Percentiles rank a stretch among this genome's conserved stretches.
phyloP scores from a whole-genome alignment of 306 rosid genomes.

The Gleditsia sinensis region DNA sequence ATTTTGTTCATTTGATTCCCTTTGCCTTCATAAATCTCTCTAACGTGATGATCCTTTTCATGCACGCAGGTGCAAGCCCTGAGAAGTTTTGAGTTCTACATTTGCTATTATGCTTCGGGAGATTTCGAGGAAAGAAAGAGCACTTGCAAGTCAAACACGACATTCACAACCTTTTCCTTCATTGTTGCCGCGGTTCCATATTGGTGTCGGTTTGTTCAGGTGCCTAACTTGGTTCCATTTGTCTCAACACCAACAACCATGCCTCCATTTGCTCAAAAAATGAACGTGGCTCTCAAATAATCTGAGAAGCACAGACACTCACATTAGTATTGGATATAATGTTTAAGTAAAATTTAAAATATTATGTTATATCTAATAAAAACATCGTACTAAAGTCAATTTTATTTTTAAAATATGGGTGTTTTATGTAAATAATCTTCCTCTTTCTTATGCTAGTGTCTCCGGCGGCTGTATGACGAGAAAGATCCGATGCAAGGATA shows the following conservation, averaged over 20 bases:
- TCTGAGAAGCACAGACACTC: not conserved
- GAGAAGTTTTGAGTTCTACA: no score
- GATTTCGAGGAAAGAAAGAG: constrained; percentile 34
- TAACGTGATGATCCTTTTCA: no score
- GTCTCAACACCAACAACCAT: no score
- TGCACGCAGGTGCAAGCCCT: no score
- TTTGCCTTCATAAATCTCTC: no score
- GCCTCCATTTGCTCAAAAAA: no score
- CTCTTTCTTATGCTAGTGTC: not conserved
- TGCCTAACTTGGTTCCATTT: not conserved
- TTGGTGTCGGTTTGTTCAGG: not conserved
- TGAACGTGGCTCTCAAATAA: not conserved
- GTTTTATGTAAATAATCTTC: not conserved
- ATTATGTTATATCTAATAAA: no score
- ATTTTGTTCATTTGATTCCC: not conserved
- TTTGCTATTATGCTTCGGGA: no score
- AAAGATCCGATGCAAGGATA: not conserved
- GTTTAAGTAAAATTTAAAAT: no score
- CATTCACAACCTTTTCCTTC: constrained; percentile 53
- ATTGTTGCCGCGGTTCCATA: constrained; percentile 37
- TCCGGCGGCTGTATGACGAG: not conserved
- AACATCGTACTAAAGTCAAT: no score
- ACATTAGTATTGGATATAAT: not conserved
- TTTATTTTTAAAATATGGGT: no score
- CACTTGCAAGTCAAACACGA: constrained; percentile 33